Evolutionary conservation across 371 early-diverging fungal species (phyloP).

Genomic region (Saksenaea vasiformis): DNA sequence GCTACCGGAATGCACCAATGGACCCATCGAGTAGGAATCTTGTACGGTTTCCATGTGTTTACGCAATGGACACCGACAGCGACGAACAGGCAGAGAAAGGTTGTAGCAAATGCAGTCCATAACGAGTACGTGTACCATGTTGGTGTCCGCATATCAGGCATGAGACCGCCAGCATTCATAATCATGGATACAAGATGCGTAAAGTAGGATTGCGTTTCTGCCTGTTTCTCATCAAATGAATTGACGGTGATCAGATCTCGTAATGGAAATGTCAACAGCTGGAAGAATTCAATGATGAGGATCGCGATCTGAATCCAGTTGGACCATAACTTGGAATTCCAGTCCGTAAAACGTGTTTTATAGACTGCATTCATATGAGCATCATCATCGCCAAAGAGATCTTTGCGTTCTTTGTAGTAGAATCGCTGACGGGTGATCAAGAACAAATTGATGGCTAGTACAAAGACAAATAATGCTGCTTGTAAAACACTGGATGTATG

Average conservation of each 20-base stretch:
- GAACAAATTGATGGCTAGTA: conserved; percentile 54
- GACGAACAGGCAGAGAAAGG: conserved; percentile 28
- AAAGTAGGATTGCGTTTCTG: conserved; percentile 15
- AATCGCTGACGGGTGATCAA: conserved; percentile 55
- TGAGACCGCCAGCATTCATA: conserved; percentile 45
- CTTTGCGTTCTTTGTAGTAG: conserved; percentile 45
- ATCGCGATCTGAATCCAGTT: conserved; percentile 63
- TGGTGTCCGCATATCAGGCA: conserved; percentile 55
- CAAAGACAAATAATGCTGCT: conserved; percentile 53
- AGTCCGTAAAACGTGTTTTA: conserved; percentile 40
- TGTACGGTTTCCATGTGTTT: conserved; percentile 45
- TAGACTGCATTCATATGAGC: conserved; percentile 45
- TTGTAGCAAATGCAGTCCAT: conserved; percentile 45
- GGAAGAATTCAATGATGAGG: conserved; percentile 61
- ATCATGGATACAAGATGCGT: conserved; percentile 32
- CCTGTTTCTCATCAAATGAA: conserved; percentile 15
- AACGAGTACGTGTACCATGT: conserved; percentile 53
- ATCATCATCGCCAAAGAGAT: conserved; percentile 44
- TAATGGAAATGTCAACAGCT: conserved; percentile 57
- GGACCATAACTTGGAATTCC: conserved; percentile 48
- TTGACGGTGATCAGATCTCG: conserved; percentile 54
- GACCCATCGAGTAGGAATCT: conserved; percentile 53
- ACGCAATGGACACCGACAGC: conserved; percentile 37
- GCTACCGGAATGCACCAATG: conserved; percentile 62
- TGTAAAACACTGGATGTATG: conserved; percentile 39